phyloP scores from a whole-genome alignment of 768 basidiomycete genomes.

The Cystofilobasidium bisporidii region DNA sequence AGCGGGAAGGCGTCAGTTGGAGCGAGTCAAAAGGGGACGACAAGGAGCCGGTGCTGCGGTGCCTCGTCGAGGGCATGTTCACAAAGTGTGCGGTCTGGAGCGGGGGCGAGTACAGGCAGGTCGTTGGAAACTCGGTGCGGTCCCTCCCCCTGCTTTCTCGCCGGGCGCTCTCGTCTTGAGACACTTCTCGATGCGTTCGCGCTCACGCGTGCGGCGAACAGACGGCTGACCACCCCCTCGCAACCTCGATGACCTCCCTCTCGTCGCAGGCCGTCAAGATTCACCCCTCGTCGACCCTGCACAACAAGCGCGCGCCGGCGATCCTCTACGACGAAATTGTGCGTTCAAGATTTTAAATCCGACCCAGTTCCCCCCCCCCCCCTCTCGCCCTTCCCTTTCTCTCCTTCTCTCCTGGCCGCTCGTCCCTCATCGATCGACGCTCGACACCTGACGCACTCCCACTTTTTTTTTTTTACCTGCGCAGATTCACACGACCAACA shows the following conservation, averaged over 20 bases:
- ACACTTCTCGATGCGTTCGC: no score
- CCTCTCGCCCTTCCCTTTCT: not conserved
- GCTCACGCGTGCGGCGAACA: no score
- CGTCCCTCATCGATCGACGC: no score
- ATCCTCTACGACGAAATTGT: slow-evolving; percentile 94
- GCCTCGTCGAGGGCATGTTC: slow-evolving; percentile 64
- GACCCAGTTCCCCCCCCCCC: not conserved
- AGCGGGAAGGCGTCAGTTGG: slow-evolving; percentile 52
- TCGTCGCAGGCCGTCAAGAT: slow-evolving; percentile 60
- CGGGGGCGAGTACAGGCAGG: slow-evolving; percentile 70
- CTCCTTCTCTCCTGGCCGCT: not conserved
- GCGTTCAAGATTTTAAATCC: no score
- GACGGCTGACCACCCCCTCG: no score
- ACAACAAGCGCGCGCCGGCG: slow-evolving; percentile 69
- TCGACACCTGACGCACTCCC: no score
- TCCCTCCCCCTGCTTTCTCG: not conserved
- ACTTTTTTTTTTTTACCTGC: no score
- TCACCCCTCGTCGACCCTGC: slow-evolving; percentile 75
- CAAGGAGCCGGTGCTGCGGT: slow-evolving; percentile 58
- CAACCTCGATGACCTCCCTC: not conserved
- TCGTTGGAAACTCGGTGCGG: slow-evolving; percentile 44
- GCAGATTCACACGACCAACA: slow-evolving; percentile 43
- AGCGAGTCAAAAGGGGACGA: slow-evolving; percentile 53
- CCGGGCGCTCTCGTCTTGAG: not conserved
- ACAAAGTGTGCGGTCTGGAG: slow-evolving; percentile 76